phyloP scores from a whole-genome alignment of 257 asterid genomes.

The Pogostemon cablin region DNA sequence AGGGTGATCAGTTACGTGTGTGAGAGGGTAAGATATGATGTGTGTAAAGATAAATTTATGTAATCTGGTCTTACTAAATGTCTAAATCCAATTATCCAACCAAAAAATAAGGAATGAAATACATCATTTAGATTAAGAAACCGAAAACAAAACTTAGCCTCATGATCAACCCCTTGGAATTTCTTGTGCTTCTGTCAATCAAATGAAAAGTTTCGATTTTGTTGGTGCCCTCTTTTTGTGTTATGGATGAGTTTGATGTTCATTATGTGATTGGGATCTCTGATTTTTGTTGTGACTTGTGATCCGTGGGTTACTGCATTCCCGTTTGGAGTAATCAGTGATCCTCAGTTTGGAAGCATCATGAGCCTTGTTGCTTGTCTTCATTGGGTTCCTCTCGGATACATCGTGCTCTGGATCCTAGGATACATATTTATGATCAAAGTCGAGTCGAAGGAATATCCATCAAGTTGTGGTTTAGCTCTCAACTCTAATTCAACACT shows the following conservation, averaged over 20 bases:
- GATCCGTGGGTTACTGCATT: constrained; percentile 78
- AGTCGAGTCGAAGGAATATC: constrained; percentile 80
- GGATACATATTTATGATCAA: constrained; percentile 75
- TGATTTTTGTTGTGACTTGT: not conserved
- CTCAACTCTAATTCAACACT: constrained; percentile 8
- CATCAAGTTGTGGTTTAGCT: constrained; percentile 54
- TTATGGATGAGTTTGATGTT: not conserved
- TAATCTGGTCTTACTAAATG: no score
- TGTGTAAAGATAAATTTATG: no score
- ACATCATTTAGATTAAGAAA: no score
- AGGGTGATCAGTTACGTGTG: no score
- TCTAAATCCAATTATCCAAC: no score
- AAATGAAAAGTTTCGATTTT: constrained; percentile 1
- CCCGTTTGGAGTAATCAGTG: constrained; percentile 83
- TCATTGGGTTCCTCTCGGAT: constrained; percentile 65
- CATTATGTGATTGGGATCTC: not conserved
- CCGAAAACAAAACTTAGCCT: no score
- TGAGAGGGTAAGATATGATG: no score
- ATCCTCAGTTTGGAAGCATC: constrained; percentile 94
- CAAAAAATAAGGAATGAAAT: no score
- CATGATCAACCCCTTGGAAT: not conserved
- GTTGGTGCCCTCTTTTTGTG: not conserved
- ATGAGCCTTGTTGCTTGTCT: constrained; percentile 80
- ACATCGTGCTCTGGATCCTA: constrained; percentile 63
- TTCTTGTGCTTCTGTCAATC: not conserved